phyloP scores from a whole-genome alignment of 805 yeast genomes.

The Sungouiella blattae region DNA sequence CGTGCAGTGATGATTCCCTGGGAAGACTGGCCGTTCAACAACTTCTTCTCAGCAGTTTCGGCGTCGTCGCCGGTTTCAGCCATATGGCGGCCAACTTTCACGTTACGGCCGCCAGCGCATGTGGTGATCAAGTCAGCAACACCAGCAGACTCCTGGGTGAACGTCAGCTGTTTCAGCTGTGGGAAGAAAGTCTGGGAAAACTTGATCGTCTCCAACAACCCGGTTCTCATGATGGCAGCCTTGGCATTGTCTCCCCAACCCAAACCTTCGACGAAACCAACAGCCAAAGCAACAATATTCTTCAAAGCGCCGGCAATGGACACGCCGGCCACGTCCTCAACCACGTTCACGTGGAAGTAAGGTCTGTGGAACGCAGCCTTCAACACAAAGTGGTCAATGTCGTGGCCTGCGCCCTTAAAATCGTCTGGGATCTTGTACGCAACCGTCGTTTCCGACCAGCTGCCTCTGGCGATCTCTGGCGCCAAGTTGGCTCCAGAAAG shows the following conservation, averaged over 20 bases:
- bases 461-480: conserved; percentile 90
- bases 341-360: conserved; percentile 93
- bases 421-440: conserved; percentile 79
- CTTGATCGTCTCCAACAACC: conserved; percentile 82
- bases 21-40: conserved; percentile 93
- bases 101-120: conserved; percentile 97
- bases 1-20: conserved; percentile 90
- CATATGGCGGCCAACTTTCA: conserved; percentile 82
- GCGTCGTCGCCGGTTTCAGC: conserved; percentile 77
- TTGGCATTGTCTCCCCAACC: conserved; percentile 99
- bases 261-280: conserved; percentile 94
- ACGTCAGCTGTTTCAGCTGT: conserved; percentile 58
- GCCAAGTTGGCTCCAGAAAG: conserved; percentile 97
- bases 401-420: conserved; percentile 62
- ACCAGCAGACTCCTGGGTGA: conserved; percentile 93
- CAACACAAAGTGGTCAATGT: conserved; percentile 67
- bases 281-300: conserved; percentile 93
- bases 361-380: conserved; percentile 93
- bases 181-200: conserved; percentile 70
- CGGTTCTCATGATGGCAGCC: conserved; percentile 96
- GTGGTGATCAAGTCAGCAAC: conserved; percentile 98
- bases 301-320: conserved; percentile 96
- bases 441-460: conserved; percentile 97
- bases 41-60: conserved; percentile 74
- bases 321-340: conserved; percentile 92